Evolutionary conservation across 371 early-diverging fungal species (phyloP), one percentile per base, ranked within the genome.

Genomic region (Dichotomocladium elegans): DNA sequence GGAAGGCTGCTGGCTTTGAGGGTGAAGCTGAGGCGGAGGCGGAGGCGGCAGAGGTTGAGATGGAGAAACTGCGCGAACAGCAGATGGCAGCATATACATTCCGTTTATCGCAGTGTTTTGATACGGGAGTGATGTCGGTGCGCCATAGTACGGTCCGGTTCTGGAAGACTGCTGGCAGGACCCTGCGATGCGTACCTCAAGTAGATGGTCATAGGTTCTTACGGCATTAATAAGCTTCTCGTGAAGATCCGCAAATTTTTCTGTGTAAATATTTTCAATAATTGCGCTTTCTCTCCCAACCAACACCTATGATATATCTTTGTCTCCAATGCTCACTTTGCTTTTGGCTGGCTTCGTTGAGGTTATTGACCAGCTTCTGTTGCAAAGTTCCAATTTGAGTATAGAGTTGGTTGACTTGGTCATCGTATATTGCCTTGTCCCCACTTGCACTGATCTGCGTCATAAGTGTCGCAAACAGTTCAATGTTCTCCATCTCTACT

Each of bases 171-270:
- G 35, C 34, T 35, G 47, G 30, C 51, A 58, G 24, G 53, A 43
- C 19, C 12, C 43, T 21, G 49, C 33, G 3, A 48, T 44, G 24
- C 85, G 78, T 54, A 87, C 86, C 47, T 89, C 85, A 17, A 90
- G 68, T 28, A 94, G 58, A 42, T 77, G 81, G 61, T 94, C 94
- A 48, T 94, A 94, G 24, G 85, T 74, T 58, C 80, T 87, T 17
- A 90, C 79, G 19, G 91, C 90, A 12, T 76, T 77, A 33, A 86
- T 74, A 29, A 94, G 66, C 60, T 90, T 89, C 26, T 86, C 84
- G 51, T 90, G 87, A 47, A 87, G 57, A 9, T 82, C 83, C 21
- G 83, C 72, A 46, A 81, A 84, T 24, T 33, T 48, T 33, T 48
- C 49, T 48, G 12, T 34, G 21, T 10, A 15, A 8, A n/a, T 2